A percentile compares a stretch with the other conserved stretches of the same genome.
Conservation (phyloP, 306 rosid genomes). For the Citrullus mucosospermus region DNA sequence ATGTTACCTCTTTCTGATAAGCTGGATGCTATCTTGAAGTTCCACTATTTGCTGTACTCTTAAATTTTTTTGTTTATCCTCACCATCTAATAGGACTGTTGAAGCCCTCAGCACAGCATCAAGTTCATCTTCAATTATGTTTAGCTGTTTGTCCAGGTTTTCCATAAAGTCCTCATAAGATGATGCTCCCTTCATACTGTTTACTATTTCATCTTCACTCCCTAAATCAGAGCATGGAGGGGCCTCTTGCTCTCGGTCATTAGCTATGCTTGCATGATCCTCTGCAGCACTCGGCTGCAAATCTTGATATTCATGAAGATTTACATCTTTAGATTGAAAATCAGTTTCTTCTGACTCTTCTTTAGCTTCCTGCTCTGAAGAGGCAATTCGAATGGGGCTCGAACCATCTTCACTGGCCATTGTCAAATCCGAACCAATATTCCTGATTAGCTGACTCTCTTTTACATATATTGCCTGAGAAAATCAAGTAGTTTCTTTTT, state of each 20-base stretch:
- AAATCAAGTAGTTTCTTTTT: background rate
- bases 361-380: constrained; percentile 33
- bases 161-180: constrained; percentile 55
- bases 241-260: constrained; percentile 24
- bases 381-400: constrained; percentile 54
- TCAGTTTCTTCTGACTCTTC: constrained; percentile 19
- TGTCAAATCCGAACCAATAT: constrained; percentile 50
- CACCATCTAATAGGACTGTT: constrained; percentile 35
- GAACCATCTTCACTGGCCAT: constrained; percentile 28
- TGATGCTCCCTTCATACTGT: constrained; percentile 29
- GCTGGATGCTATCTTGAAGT: constrained; percentile 56
- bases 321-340: constrained; percentile 11
- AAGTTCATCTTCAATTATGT: constrained; percentile 63
- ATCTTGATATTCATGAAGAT: constrained; percentile 22
- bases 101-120: constrained; percentile 51
- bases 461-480: constrained; percentile 75
- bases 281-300: constrained; percentile 14
- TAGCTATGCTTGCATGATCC: constrained; percentile 18
- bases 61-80: constrained; percentile 40
- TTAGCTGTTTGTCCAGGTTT: constrained; percentile 48
- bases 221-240: constrained; percentile 5
- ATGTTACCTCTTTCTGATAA: constrained; percentile 51
- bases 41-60: constrained; percentile 58
- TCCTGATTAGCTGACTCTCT: constrained; percentile 71
- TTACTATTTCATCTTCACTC: constrained; percentile 24